phyloP scores from a whole-genome alignment of 2,329 filamentous ascomycete species.

The Chaetothyriales sp. region DNA sequence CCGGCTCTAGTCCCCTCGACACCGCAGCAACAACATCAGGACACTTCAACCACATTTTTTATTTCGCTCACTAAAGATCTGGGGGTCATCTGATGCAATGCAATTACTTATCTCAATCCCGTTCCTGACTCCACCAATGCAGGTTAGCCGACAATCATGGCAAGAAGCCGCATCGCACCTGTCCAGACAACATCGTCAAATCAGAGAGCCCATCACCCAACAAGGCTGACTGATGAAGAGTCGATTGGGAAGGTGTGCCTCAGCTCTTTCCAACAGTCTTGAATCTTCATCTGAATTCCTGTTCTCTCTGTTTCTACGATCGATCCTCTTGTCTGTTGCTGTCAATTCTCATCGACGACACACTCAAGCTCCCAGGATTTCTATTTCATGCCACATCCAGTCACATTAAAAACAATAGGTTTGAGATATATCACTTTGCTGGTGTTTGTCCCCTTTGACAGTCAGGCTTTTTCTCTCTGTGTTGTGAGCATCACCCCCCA shows the following conservation, averaged over 20 bases:
- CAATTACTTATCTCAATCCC: too few relatives aligned
- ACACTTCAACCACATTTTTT: too few relatives aligned
- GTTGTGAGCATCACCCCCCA: too few relatives aligned
- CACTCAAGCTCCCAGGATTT: background rate
- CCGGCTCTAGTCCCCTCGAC: too few relatives aligned
- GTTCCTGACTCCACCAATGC: too few relatives aligned
- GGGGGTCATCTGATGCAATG: too few relatives aligned
- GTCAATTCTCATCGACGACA: background rate
- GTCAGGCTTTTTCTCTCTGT: too few relatives aligned
- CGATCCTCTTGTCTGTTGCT: background rate
- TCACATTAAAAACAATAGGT: background rate
- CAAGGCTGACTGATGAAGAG: background rate
- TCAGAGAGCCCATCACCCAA: background rate
- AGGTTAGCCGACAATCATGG: too few relatives aligned
- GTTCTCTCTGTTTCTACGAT: background rate
- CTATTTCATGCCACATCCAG: background rate
- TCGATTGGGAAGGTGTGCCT: background rate
- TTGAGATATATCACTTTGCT: background rate
- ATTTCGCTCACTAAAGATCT: too few relatives aligned
- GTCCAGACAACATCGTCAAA: background rate
- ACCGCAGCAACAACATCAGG: too few relatives aligned
- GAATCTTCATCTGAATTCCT: background rate
- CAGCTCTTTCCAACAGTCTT: background rate
- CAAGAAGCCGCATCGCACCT: background rate
- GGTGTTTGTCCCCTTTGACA: too few relatives aligned